phyloP scores from a whole-genome alignment of 345 rosid species.

The Brassica cretica region DNA sequence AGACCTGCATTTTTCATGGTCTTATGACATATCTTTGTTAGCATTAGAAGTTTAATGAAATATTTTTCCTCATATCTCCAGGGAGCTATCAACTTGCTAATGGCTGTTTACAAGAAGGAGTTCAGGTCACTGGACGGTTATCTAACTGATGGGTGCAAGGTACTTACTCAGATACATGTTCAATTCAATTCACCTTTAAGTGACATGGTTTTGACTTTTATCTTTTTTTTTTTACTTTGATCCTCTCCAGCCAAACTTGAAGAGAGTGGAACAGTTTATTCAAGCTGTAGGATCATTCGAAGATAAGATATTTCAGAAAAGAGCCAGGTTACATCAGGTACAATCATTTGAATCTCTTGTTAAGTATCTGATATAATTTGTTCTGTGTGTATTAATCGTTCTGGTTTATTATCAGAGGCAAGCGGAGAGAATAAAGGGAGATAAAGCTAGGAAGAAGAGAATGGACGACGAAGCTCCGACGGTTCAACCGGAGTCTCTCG shows the following conservation, averaged over 20 bases:
- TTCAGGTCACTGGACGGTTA: slow-evolving; percentile 75
- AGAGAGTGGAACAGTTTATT: slow-evolving; percentile 81
- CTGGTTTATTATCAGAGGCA: slow-evolving; percentile 61
- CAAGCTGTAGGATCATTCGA: slow-evolving; percentile 91
- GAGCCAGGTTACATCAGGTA: slow-evolving; percentile 79
- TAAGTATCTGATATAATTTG: slow-evolving; percentile 6
- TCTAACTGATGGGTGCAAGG: slow-evolving; percentile 86
- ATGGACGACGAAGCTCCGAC: slow-evolving; percentile 81
- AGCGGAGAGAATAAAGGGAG: slow-evolving; percentile 76
- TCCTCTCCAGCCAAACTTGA: slow-evolving; percentile 68
- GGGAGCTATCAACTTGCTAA: slow-evolving; percentile 95
- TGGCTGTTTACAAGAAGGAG: slow-evolving; percentile 94
- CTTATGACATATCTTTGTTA: no score
- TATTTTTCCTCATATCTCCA: no score
- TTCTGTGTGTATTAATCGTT: not conserved
- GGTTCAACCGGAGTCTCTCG: slow-evolving; percentile 64
- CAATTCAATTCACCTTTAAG: not conserved
- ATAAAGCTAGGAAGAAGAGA: slow-evolving; percentile 63
- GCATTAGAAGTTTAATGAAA: not conserved
- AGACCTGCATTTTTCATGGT: no score
- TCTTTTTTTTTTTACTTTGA: not conserved
- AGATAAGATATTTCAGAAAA: slow-evolving; percentile 91
- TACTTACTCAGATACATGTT: slow-evolving; percentile 17
- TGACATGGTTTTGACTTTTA: slow-evolving; percentile 22
- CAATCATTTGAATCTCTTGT: slow-evolving; percentile 8